These are phyloP conservation scores for Adansonia gregorii DNA, from an alignment of 441 rosid genomes.

Conservation along the genomic window DNA sequence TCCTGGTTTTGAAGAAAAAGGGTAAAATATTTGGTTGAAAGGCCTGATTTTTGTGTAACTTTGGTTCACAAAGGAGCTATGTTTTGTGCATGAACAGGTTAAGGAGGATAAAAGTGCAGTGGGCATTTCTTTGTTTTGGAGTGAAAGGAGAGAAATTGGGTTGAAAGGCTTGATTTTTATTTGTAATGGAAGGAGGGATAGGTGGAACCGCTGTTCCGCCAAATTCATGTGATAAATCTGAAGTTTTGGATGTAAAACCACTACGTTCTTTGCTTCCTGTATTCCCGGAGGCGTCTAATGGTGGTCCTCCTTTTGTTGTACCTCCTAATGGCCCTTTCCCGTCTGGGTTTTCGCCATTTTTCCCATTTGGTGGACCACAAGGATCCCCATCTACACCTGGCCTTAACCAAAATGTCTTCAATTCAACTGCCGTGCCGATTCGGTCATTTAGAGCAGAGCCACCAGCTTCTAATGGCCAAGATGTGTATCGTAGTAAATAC, in stretches of 20 bases:
- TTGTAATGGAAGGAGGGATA: constrained; percentile 13
- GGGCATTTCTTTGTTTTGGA: not conserved
- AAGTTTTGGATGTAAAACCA: constrained; percentile 59
- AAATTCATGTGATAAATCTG: constrained; percentile 43
- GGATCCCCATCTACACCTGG: constrained; percentile 35
- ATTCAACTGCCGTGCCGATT: constrained; percentile 45
- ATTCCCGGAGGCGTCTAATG: constrained; percentile 42
- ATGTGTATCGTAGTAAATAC: not conserved
- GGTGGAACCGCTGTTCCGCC: not conserved
- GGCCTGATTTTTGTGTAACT: constrained; percentile 4
- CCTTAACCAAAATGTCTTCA: constrained; percentile 29
- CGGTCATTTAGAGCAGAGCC: constrained; percentile 36
- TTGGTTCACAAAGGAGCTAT: not conserved
- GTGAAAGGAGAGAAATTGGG: not conserved
- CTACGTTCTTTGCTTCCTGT: constrained; percentile 48
- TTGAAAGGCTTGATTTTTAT: constrained; percentile 16
- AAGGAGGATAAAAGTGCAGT: not conserved
- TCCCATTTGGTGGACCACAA: constrained; percentile 45
- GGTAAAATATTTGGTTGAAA: not conserved
- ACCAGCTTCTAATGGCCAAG: not conserved
- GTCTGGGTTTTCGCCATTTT: constrained; percentile 46
- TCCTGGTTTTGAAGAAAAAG: not conserved
- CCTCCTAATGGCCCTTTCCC: constrained; percentile 54
- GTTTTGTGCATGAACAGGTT: not conserved
- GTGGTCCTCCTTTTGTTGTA: constrained; percentile 42